A percentile compares a stretch with the other conserved stretches of the same genome.
Conservation (phyloP, 768 basidiomycete genomes). For the Russula virescens region DNA sequence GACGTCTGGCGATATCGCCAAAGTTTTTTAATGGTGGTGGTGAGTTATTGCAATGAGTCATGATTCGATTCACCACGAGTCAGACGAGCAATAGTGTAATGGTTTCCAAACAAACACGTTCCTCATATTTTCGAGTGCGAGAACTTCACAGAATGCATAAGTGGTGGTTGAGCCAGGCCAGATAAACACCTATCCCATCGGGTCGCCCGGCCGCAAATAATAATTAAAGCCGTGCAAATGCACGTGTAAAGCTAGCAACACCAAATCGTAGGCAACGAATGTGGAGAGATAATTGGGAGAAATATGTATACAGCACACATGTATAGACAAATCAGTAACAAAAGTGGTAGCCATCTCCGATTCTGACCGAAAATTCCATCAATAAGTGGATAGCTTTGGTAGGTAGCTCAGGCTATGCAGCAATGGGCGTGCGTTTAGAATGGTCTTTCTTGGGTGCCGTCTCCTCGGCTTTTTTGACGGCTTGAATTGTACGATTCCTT, state of each 20-base stretch:
- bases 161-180: background rate
- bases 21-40: no score
- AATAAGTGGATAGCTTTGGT: background rate
- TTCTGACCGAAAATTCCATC: background rate
- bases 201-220: slow-evolving; percentile 1
- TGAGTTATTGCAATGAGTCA: no score
- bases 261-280: background rate
- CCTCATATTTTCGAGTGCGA: background rate
- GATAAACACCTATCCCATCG: slow-evolving; percentile 13
- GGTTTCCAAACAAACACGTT: no score
- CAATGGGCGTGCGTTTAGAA: slow-evolving; percentile 37
- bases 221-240: slow-evolving; percentile 4
- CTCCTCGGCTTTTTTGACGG: slow-evolving; percentile 57
- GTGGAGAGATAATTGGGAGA: slow-evolving; percentile 38
- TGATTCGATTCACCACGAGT: no score
- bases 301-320: slow-evolving; percentile 60
- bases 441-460: slow-evolving; percentile 58
- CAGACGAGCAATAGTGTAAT: no score
- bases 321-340: slow-evolving; percentile 9
- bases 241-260: slow-evolving; percentile 11
- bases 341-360: background rate
- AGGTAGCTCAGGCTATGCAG: slow-evolving; percentile 24
- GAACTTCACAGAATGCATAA: no score
- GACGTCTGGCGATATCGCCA: no score
- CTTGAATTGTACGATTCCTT: slow-evolving; percentile 56